Base-by-base conservation (phyloP, 2,329 filamentous ascomycete genomes). In the Microascus cirrosus region DNA sequence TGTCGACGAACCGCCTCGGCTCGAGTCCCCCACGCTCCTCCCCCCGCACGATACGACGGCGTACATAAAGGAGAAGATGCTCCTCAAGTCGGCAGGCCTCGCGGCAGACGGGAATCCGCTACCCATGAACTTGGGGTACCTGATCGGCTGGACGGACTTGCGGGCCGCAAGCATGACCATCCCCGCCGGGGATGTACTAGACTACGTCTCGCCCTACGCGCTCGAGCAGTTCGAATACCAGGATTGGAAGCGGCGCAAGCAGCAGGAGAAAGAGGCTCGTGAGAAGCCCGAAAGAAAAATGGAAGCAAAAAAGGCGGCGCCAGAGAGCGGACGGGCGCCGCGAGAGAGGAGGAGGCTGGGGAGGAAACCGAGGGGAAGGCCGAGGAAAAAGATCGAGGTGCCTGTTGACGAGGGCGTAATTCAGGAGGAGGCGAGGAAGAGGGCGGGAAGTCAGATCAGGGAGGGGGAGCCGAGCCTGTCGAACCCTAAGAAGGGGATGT, bases 211-310 rank as follows among this genome's bases (percentile, higher is more conserved):
- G 0, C 77, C 78, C 1, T 70, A 72, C 12, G 74, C 73, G 11
- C 63, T 84, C 2, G 83, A 86, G 65, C 73, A 81, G 0, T 86
- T 77, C 71, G 82, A 84, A 61, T 76, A 73, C 57, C 65, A 70
- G 2, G 68, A 72, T 15, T 73, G 74, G 55, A 68, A 76, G 24
- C 70, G 74, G 58, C 66, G 73, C 22, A 62, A 42, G 48, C 36
- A 20, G 22, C 32, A 59, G 50, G 58, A 32, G 25, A 28, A 25
- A 10, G 57, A 58, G 50, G 28, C 5, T n/a, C 34, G 24, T 20
- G 48, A 42, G 51, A 56, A 24, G 53, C 24, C 11, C 5, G n/a
- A n/a, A 22, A 28, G 22, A 13, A 28, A 53, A 8, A 22, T 32
- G 28, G 56, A 57, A 25, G 50, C 34, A 15, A 35, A 39, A 50